Evolutionary conservation across 176 grass and related monocot genomes (phyloP).

Genomic region (Bromus sterilis): DNA sequence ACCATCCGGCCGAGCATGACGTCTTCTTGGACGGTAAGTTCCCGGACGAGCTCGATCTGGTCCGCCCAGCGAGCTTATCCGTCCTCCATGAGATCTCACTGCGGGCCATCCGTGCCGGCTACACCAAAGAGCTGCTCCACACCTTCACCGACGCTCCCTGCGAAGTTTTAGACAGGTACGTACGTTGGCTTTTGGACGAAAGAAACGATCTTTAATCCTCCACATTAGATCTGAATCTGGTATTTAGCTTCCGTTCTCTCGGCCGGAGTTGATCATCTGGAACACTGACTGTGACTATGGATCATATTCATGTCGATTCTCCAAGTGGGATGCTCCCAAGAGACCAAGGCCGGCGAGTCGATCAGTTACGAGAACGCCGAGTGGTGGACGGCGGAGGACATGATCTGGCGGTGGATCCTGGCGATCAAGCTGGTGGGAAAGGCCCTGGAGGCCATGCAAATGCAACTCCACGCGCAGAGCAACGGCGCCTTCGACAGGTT

Average conservation of each 20-base stretch:
- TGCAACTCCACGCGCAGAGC: neutral
- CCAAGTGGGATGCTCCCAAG: neutral
- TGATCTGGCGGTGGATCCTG: conserved; percentile 28
- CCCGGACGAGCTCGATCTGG: neutral
- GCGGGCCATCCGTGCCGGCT: conserved; percentile 9
- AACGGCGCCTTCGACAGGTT: conserved; percentile 22
- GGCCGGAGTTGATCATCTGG: neutral
- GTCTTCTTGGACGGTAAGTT: neutral
- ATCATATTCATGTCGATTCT: conserved; percentile 22
- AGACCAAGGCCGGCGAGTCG: neutral
- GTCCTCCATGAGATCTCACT: conserved; percentile 25
- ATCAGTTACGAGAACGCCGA: conserved; percentile 18
- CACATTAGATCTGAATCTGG: neutral
- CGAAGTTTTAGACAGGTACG: conserved; percentile 28
- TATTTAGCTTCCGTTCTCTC: neutral
- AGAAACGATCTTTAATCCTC: too few species aligned
- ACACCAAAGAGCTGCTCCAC: neutral
- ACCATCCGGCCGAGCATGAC: neutral
- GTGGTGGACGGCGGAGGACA: conserved; percentile 26
- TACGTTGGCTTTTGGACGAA: too few species aligned
- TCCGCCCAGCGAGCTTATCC: conserved; percentile 4
- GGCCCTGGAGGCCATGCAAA: conserved; percentile 11
- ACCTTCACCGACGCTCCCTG: conserved; percentile 2
- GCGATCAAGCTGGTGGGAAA: conserved; percentile 9
- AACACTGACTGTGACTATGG: neutral